Evolutionary conservation across 306 rosid species (phyloP), one percentile per base, ranked within the genome.

Genomic region (Gynostemma pentaphyllum): DNA sequence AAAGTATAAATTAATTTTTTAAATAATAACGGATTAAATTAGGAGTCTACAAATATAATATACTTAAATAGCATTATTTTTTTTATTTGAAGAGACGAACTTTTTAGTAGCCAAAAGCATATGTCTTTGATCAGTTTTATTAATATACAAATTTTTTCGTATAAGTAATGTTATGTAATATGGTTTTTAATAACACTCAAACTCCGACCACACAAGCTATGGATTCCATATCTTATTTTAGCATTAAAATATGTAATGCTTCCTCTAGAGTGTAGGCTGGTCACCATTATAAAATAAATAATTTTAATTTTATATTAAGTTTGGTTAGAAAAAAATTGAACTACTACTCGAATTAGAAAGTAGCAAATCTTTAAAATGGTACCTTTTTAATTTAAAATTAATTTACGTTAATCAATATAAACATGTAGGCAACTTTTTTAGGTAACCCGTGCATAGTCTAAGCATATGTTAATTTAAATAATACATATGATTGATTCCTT

Each of bases 281-380:
- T 59, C 65, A 37, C 30, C 65, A 37, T 27, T 59, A 32, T 37
- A 37, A 30, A 37, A 59, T 59, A 5, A 19, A 11, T 15, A 7
- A 14, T 22, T 5, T 12, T 0, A 5, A 57, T 12, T 59, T 37
- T 59, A 21, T 37, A 59, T 12, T 37, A 21, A 11, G 32, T 59
- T 59, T 59, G 64, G 45, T 59, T 8, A 22, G 46, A n/a, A 36
- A 59, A 59, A 39, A 36, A 0, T 37, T 59, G 46, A 59, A 34
- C 64, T 36, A 19, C 64, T 59, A 21, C 64, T 59, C 64, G 18
- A 59, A 59, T 34, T 59, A 59, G 30, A 59, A 59, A 59, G 46
- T 21, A 59, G 19, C 24, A 36, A 37, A 59, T 59, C 46, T 59
- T 59, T 21, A 8, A 0, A 18, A 57, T 55, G 42, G 44, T n/a